Evolutionary conservation across 2,329 filamentous ascomycete genomes (phyloP).

Genomic region (Aspergillus clavatus): DNA sequence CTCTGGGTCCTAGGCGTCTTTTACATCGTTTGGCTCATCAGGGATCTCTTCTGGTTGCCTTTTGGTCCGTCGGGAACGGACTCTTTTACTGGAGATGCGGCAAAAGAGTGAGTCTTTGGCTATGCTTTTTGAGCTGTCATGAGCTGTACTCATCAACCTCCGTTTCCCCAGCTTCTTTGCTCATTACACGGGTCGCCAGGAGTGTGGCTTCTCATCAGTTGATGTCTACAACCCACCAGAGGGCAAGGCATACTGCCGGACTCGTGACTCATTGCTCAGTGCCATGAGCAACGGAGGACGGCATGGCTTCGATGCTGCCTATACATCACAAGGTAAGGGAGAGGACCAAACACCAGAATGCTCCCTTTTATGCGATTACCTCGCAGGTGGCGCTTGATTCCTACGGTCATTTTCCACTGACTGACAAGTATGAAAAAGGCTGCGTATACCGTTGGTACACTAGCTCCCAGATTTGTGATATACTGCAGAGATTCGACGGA

Average conservation of each 20-base stretch:
- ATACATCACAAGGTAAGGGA: constrained; percentile 31
- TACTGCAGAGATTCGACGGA: constrained; percentile 40
- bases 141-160: constrained; percentile 11
- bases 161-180: constrained; percentile 29
- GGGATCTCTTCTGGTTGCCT: constrained; percentile 36
- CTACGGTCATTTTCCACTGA: not conserved
- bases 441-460: constrained; percentile 44
- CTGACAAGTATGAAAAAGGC: constrained; percentile 19
- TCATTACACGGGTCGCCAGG: constrained; percentile 32
- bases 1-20: constrained; percentile 38
- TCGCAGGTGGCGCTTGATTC: not conserved
- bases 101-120: constrained; percentile 21
- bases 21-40: constrained; percentile 39
- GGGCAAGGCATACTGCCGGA: constrained; percentile 27
- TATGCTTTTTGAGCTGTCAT: constrained; percentile 2
- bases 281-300: constrained; percentile 41
- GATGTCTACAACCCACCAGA: constrained; percentile 32
- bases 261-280: constrained; percentile 33
- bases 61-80: constrained; percentile 24
- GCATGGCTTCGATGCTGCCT: constrained; percentile 40
- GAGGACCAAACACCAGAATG: not conserved
- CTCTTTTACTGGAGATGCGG: constrained; percentile 3
- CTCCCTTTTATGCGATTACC: not conserved
- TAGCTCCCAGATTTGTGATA: constrained; percentile 41
- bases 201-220: constrained; percentile 33